phyloP scores from a whole-genome alignment of 257 asterid species.

The Marsdenia floribunda region DNA sequence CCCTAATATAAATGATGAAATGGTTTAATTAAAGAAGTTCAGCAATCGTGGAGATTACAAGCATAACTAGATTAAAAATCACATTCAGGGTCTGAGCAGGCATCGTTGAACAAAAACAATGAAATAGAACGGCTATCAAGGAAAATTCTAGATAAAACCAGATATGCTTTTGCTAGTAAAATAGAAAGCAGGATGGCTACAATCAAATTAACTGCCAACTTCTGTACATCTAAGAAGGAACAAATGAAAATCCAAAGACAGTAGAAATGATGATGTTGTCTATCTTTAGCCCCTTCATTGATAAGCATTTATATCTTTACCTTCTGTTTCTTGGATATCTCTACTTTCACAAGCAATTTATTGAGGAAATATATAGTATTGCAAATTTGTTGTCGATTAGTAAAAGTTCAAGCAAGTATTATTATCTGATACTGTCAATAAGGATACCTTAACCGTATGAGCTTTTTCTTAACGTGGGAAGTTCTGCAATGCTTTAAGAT shows the following conservation, averaged over 20 bases:
- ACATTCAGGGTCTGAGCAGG: neutral
- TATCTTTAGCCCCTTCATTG: neutral
- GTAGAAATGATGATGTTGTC: neutral
- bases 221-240: neutral
- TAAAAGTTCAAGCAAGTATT: too few relatives aligned
- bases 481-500: neutral
- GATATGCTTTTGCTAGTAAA: neutral
- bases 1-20: constrained; percentile 17
- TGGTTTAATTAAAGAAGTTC: constrained; percentile 17
- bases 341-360: neutral
- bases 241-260: neutral
- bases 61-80: constrained; percentile 1
- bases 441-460: neutral
- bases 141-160: neutral
- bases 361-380: neutral
- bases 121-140: neutral
- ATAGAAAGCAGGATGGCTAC: neutral
- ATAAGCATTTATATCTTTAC: neutral
- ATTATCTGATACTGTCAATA: too few relatives aligned
- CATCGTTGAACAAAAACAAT: neutral
- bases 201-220: neutral
- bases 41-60: neutral
- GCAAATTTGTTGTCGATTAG: neutral
- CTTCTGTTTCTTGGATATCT: neutral
- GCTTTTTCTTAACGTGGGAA: neutral